Evolutionary conservation across 352 stramenopile genomes (phyloP), one percentile per base, ranked within the genome.

Genomic region (Blastocystis sp.): DNA sequence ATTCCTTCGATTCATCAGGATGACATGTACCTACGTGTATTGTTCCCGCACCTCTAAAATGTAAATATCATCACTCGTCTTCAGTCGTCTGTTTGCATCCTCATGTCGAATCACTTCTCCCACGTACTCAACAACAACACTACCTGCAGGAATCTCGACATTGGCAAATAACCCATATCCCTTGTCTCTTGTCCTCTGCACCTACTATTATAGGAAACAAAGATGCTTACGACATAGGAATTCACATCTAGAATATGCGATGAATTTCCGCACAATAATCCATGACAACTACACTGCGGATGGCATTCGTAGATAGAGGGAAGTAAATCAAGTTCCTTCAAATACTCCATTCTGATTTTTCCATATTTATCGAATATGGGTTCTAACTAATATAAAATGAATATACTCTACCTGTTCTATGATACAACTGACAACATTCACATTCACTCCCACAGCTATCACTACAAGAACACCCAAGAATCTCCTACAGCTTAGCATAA

Each of bases 21-120:
- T 62, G 2, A 3, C 27, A 5, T 62, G n/a, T 13, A n/a, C 3
- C 27, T 62, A 62, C 56, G 19, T 62, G 56, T 62, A 62, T n/a
- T 33, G 27, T 37, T 70, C 60, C 33, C 60, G 13, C 5, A 70
- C 24, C 15, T 70, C 60, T 6, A 70, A 24, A 37, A 70, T 70
- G 60, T 70, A 70, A 24, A 48, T 37, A 3, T 15, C 4, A 9
- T 70, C 24, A 40, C 13, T 44, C 1, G 15, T 9, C 13, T 44
- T 5, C 1, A 70, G 22, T 35, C 60, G 60, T 22, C 2, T n/a
- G 24, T 22, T 40, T 33, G 24, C 60, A 3, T 44, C 13, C 15
- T 37, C 24, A 22, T 44, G 60, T 24, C 60, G 60, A 37, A 70
- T 44, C 60, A 70, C 60, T 37, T 70, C 60, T 70, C 60, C 60